Evolutionary conservation across 2,329 filamentous ascomycete genomes (phyloP).

Genomic region (Simplicillium aogashimaense): DNA sequence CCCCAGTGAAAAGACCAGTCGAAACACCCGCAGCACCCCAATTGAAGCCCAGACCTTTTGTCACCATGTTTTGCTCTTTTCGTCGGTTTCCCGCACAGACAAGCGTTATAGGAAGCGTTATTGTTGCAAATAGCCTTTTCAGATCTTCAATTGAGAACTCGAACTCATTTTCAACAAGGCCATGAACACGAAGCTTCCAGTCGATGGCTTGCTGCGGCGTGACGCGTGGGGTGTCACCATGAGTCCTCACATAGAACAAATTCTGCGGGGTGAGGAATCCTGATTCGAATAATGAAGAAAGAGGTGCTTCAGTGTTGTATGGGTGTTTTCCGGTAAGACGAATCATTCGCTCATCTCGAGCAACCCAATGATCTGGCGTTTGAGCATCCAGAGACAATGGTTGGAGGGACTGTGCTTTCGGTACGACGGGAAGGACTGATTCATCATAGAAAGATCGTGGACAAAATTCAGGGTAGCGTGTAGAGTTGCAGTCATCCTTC

Average conservation of each 20-base stretch:
- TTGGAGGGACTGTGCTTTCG: neutral
- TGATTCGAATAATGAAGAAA: slow-evolving; percentile 61
- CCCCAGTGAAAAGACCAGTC: slow-evolving; percentile 72
- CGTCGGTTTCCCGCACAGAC: slow-evolving; percentile 79
- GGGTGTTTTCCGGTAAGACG: slow-evolving; percentile 74
- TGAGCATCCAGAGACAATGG: neutral
- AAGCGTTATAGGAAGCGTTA: slow-evolving; percentile 71
- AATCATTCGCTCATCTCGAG: slow-evolving; percentile 68
- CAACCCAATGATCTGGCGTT: slow-evolving; percentile 69
- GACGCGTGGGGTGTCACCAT: slow-evolving; percentile 67
- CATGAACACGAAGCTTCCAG: slow-evolving; percentile 42
- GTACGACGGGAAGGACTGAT: neutral
- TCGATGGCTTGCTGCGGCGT: slow-evolving; percentile 57
- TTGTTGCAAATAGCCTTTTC: slow-evolving; percentile 60
- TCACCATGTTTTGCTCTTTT: slow-evolving; percentile 77
- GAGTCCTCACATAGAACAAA: slow-evolving; percentile 78
- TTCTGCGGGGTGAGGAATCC: slow-evolving; percentile 75
- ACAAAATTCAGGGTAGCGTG: too few relatives aligned
- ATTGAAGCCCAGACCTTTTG: slow-evolving; percentile 80
- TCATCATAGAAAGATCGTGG: neutral
- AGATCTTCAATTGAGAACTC: slow-evolving; percentile 59
- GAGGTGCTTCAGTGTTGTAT: slow-evolving; percentile 72
- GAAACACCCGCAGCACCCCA: slow-evolving; percentile 77
- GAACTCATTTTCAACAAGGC: slow-evolving; percentile 59
- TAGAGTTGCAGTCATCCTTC: too few relatives aligned